phyloP scores from a whole-genome alignment of 345 rosid species.

The Bretschneidera sinensis region DNA sequence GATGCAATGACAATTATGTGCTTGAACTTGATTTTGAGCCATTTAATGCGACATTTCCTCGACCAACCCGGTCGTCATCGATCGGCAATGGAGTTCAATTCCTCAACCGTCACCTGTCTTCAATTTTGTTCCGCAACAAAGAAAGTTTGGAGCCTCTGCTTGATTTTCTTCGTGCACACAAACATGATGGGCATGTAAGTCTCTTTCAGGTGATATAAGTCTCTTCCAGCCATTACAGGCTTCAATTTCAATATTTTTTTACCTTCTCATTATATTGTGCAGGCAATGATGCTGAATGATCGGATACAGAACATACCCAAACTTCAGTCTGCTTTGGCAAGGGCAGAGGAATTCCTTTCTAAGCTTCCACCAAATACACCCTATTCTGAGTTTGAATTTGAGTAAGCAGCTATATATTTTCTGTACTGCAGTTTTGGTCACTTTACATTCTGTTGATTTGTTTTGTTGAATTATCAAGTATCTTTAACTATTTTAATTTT shows the following conservation, averaged over 20 bases:
- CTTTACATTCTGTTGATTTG: neutral
- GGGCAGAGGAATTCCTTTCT: slow-evolving; percentile 51
- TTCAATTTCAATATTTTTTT: slow-evolving; percentile 1
- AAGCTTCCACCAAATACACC: slow-evolving; percentile 40
- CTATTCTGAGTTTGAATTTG: slow-evolving; percentile 46
- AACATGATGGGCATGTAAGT: slow-evolving; percentile 83
- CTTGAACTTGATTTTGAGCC: slow-evolving; percentile 99
- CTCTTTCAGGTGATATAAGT: too few species aligned
- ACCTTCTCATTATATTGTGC: slow-evolving; percentile 8
- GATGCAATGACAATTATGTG: slow-evolving; percentile 41
- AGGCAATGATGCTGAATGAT: slow-evolving; percentile 64
- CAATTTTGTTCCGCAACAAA: slow-evolving; percentile 82
- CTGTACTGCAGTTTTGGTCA: neutral
- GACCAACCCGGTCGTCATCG: slow-evolving; percentile 88
- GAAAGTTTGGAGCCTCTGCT: slow-evolving; percentile 85
- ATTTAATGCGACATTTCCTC: slow-evolving; percentile 82
- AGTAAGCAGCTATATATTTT: slow-evolving; percentile 25
- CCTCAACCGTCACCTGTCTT: slow-evolving; percentile 93
- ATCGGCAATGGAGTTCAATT: slow-evolving; percentile 97
- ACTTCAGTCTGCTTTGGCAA: slow-evolving; percentile 49
- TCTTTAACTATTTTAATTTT: neutral
- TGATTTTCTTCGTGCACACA: slow-evolving; percentile 78
- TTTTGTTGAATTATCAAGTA: neutral
- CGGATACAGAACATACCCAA: slow-evolving; percentile 32
- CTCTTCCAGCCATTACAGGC: too few species aligned